Evolutionary conservation across 345 rosid genomes (phyloP), one percentile per base, ranked within the genome.

Genomic region (Syzygium jambos): DNA sequence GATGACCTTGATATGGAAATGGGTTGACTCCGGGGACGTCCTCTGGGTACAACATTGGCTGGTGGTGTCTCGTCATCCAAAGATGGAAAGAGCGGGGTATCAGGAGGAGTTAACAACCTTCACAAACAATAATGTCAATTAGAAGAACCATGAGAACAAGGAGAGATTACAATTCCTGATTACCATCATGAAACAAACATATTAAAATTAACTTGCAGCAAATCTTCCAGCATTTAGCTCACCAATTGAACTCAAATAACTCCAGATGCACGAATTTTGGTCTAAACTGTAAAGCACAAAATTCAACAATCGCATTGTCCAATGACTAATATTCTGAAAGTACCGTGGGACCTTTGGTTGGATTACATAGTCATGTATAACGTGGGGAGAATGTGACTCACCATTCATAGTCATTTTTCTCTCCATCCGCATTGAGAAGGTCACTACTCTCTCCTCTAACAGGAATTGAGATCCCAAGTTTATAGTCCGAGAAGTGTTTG

Each of bases 331-430:
- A 73, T 73, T 73, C 80, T 5, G 21, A 52, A 86, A 61, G 52
- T 29, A 16, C 17, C n/a, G 52, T 17, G 15, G 3, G 29, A 51
- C 59, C 52, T 14, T 23, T n/a, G 54, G 49, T 34, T 17, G 46
- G 12, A 73, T 73, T 21, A 73, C 49, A 34, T 19, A 55, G 57
- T 9, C 57, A 65, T n/a, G 27, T 65, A 11, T 85, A 91, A 91
- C 89, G 46, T 1, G 1, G 80, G 80, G 25, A 73, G 49, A 73
- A 34, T 84, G 89, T 38, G 56, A 88, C 95, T 87, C 87, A 98
- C 99, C 99, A 98, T 77, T 98, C 99, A 91, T 98, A 98, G 91
- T 98, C 99, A 89, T 96, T 96, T 91, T 98, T 98, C 86, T 95
- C 99, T 88, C 93, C 98, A 23, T 96, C 99, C 53, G 91, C 96